Evolutionary conservation across 2,329 filamentous ascomycete genomes (phyloP).

Genomic region (Meredithiella fracta): DNA sequence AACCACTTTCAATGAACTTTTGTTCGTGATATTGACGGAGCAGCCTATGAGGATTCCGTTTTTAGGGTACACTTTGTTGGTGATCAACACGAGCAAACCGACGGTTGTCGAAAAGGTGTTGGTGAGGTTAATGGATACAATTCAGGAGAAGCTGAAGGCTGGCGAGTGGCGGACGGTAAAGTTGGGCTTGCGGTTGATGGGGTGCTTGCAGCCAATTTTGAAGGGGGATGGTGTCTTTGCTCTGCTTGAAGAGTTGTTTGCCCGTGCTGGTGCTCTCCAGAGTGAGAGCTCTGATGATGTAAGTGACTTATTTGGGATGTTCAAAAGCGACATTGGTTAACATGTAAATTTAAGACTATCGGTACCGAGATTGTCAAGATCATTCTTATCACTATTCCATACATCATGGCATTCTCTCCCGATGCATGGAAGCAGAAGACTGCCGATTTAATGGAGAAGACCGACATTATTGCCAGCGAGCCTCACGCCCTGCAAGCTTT

Average conservation of each 20-base stretch:
- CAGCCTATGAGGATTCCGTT: conserved; percentile 98
- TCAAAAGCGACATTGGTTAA: conserved; percentile 11
- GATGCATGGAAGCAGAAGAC: conserved; percentile 57
- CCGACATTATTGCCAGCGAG: conserved; percentile 81
- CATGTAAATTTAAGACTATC: conserved; percentile 33
- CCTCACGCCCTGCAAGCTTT: conserved; percentile 70
- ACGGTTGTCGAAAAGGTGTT: conserved; percentile 61
- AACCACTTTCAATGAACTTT: conserved; percentile 54
- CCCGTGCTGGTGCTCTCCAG: conserved; percentile 78
- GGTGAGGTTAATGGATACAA: conserved; percentile 38
- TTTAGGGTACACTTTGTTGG: conserved; percentile 64
- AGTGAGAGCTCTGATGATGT: conserved; percentile 87
- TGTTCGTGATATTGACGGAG: conserved; percentile 63
- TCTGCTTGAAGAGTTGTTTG: conserved; percentile 78
- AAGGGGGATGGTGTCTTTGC: conserved; percentile 75
- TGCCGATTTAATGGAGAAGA: conserved; percentile 71
- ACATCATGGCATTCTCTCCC: conserved; percentile 61
- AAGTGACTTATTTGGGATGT: conserved; percentile 23
- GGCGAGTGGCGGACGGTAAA: conserved; percentile 88
- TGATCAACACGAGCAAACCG: conserved; percentile 60
- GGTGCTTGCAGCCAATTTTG: conserved; percentile 65
- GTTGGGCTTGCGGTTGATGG: conserved; percentile 73
- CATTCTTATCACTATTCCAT: conserved; percentile 86
- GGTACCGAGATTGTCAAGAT: conserved; percentile 88
- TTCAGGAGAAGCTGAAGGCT: conserved; percentile 49